Evolutionary conservation across 1,284 basidiomycete genomes (phyloP).

Genomic region (Ganoderma resinaceum): DNA sequence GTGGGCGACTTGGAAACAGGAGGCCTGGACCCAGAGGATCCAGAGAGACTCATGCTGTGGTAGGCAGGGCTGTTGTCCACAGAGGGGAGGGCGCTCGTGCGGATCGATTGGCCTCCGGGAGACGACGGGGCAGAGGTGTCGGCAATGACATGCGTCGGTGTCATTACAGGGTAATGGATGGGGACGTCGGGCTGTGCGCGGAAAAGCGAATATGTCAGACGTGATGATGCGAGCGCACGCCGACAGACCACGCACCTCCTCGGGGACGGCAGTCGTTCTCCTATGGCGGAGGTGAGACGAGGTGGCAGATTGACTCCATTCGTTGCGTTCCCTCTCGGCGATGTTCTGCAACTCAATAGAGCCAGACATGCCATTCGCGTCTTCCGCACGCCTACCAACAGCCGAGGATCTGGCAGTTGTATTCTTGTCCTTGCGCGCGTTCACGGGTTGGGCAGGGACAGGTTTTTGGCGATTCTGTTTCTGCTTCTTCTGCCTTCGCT

Average conservation of each 20-base stretch:
- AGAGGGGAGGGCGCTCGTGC: constrained; percentile 23
- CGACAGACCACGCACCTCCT: constrained; percentile 49
- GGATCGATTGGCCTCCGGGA: constrained; percentile 26
- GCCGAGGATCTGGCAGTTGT: constrained; percentile 11
- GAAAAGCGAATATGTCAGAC: not conserved
- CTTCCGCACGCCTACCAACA: constrained; percentile 26
- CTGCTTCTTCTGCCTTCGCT: constrained; percentile 40
- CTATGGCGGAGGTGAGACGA: constrained; percentile 46
- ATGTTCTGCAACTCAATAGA: constrained; percentile 58
- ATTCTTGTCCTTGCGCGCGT: constrained; percentile 10
- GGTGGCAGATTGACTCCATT: constrained; percentile 56
- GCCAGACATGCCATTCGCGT: constrained; percentile 20
- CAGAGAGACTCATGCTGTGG: constrained; percentile 10
- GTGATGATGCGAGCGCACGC: not conserved
- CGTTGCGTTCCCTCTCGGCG: constrained; percentile 53
- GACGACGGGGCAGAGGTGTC: constrained; percentile 51
- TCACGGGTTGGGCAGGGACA: constrained; percentile 28
- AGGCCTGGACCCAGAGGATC: constrained; percentile 6
- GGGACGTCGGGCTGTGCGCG: constrained; percentile 47
- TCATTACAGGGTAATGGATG: constrained; percentile 52
- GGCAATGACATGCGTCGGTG: constrained; percentile 56
- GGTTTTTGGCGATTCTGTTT: constrained; percentile 29
- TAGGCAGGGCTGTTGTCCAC: constrained; percentile 20
- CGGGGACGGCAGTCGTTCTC: constrained; percentile 43
- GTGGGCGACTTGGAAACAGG: constrained; percentile 11